Base-by-base conservation (phyloP, 2,329 filamentous ascomycete genomes). In the Xylaria sp. region DNA sequence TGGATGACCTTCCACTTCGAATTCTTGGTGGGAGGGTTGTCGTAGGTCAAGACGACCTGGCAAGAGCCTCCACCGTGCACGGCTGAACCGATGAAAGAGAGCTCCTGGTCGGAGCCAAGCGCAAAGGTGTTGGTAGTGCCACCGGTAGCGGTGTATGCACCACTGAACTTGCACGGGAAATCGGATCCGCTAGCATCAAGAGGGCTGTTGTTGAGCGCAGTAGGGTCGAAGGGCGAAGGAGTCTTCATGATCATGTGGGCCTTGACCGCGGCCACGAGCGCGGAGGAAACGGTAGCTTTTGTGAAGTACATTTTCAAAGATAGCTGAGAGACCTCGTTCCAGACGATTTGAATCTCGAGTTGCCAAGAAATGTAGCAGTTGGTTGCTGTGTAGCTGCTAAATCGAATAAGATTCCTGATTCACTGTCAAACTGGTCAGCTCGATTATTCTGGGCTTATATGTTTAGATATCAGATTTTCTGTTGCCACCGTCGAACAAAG, bases 41-140 rank as follows among this genome's bases (percentile, higher is more conserved):
- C 95, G 19, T 92, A 93, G 0, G 94, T 96, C 74, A 99, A 83
- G 8, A 91, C 92, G 65, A 98, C 82, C 75, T 99, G 96, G 82
- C 96, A 98, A 0, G 93, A 97, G 0, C 96, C 96, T 62, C 96
- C 96, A 19, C 94, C 94, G 74, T 99, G 96, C 0, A 90, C 89
- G 2, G 94, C 94, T 57, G 85, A 82, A 42, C 94, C 94, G 0
- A 81, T 81, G 79, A 97, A 93, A 0, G 81, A 79, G 1, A 98
- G 84, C 0, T 82, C 78, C 74, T 92, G 88, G 0, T 79, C 71
- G 5, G 87, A 85, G 3, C 93, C 93, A 14, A 91, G 85, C 0
- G 85, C 82, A 79, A 92, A 92, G 0, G 82, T 77, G 73, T 93
- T 93, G 75, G 80, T 81, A 1, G 76, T 78, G 5, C 81, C 81